phyloP scores from a whole-genome alignment of 2,329 filamentous ascomycete species.

The Neonectria neomacrospora region DNA sequence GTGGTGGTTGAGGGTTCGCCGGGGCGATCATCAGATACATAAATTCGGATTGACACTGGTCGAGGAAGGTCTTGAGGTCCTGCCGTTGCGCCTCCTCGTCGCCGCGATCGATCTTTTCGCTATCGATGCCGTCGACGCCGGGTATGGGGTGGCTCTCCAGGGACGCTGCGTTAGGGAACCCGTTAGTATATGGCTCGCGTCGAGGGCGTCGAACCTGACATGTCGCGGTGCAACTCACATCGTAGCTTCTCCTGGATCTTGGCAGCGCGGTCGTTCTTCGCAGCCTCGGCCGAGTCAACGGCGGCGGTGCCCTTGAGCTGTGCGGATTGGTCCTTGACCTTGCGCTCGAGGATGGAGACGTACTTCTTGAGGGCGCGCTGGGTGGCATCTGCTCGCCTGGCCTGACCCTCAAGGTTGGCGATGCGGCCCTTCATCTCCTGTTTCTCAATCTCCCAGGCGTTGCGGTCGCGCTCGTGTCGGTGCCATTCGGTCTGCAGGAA shows the following conservation, averaged over 20 bases:
- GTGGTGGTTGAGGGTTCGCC: slow-evolving; percentile 72
- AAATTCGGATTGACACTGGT: slow-evolving; percentile 73
- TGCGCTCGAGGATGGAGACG: slow-evolving; percentile 87
- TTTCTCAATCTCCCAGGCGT: slow-evolving; percentile 98
- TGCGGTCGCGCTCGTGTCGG: slow-evolving; percentile 95
- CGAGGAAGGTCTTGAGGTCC: slow-evolving; percentile 70
- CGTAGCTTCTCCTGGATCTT: slow-evolving; percentile 68
- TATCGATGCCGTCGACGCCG: slow-evolving; percentile 59
- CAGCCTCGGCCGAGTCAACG: slow-evolving; percentile 54
- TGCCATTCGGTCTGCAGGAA: slow-evolving; percentile 99
- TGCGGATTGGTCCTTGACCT: slow-evolving; percentile 83
- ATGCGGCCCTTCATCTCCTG: slow-evolving; percentile 99
- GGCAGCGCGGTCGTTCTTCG: slow-evolving; percentile 63
- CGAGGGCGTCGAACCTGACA: slow-evolving; percentile 25
- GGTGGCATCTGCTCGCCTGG: slow-evolving; percentile 84
- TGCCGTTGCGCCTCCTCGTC: slow-evolving; percentile 64
- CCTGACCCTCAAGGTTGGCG: slow-evolving; percentile 90
- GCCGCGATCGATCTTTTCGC: slow-evolving; percentile 53
- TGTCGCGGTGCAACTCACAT: slow-evolving; percentile 51
- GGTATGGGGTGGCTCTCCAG: slow-evolving; percentile 56
- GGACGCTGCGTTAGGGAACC: slow-evolving; percentile 49
- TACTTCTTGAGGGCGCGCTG: slow-evolving; percentile 93
- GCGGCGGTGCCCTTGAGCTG: slow-evolving; percentile 67
- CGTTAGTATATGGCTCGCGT: slow-evolving; percentile 27
- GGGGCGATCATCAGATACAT: slow-evolving; percentile 76